Percentiles rank a stretch among this genome's conserved stretches.
phyloP scores from a whole-genome alignment of 257 asterid species.

The Jacaranda mimosifolia region DNA sequence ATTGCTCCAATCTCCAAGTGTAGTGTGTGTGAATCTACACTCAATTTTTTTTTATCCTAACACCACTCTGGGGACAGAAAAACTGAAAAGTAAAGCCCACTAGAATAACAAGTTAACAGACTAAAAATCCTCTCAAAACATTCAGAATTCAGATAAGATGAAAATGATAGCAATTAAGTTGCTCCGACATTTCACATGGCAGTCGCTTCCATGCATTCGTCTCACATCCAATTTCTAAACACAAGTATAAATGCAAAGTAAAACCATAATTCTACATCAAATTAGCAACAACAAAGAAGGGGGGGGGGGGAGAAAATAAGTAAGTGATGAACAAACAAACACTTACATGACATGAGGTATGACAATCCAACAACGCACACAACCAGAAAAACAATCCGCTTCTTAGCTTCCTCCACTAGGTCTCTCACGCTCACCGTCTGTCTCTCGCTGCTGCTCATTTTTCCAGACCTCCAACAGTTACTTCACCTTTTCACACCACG shows the following conservation, averaged over 20 bases:
- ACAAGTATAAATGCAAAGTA: constrained; percentile 10
- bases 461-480: constrained; percentile 27
- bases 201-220: not conserved
- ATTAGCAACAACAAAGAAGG: not conserved
- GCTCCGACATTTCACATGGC: too few relatives aligned
- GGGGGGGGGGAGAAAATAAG: not conserved
- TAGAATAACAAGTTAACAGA: not conserved
- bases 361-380: constrained; percentile 61
- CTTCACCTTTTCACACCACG: constrained; percentile 34
- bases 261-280: constrained; percentile 25
- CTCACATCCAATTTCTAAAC: constrained; percentile 13
- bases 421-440: constrained; percentile 49
- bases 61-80: constrained; percentile 17
- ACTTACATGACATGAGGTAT: constrained; percentile 65
- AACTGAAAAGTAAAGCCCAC: constrained; percentile 9
- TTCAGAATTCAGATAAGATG: constrained; percentile 8
- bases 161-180: not conserved
- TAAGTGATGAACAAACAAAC: constrained; percentile 32
- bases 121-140: constrained; percentile 17
- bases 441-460: constrained; percentile 54
- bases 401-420: constrained; percentile 66
- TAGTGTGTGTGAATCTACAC: not conserved
- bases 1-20: too few relatives aligned
- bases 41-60: not conserved
- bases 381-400: constrained; percentile 52